These are phyloP conservation scores for Quercus cerris DNA, from an alignment of 306 rosid species.

Conservation along the genomic window DNA sequence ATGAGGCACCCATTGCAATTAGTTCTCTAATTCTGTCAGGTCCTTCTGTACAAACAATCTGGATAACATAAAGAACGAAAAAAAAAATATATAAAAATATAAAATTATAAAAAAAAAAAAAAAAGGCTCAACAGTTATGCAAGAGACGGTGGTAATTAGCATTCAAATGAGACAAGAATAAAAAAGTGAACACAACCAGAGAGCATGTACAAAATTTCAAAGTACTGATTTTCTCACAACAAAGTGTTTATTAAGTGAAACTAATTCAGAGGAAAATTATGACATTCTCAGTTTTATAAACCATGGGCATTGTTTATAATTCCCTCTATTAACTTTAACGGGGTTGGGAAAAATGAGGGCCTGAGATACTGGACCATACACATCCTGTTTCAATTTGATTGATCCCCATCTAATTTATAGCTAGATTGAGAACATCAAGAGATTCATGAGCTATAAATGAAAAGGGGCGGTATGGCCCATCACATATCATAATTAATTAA, in stretches of 20 bases:
- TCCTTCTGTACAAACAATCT: slow-evolving; percentile 99
- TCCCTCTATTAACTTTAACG: not conserved
- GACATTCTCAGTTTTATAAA: not conserved
- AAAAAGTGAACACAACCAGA: not conserved
- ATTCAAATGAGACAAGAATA: not conserved
- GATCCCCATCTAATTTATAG: not conserved
- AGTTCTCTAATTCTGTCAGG: slow-evolving; percentile 90
- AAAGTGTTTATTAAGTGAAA: not conserved
- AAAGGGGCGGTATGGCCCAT: not conserved
- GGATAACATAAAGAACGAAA: slow-evolving; percentile 20
- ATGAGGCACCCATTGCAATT: slow-evolving; percentile 90
- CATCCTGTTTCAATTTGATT: not conserved
- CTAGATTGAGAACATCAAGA: not conserved
- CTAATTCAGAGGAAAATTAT: not conserved
- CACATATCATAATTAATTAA: not conserved
- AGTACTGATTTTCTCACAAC: not conserved
- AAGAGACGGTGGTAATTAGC: slow-evolving; percentile 7
- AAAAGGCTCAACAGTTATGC: not conserved
- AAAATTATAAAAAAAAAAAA: not conserved
- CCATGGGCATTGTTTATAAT: not conserved
- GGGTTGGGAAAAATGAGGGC: not conserved
- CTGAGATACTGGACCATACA: not conserved
- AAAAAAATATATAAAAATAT: not conserved
- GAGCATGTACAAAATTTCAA: not conserved
- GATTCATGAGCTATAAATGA: not conserved